Evolutionary conservation across 495 filamentous ascomycete species (phyloP).

Genomic region (Aspergillus incahuasiensis): DNA sequence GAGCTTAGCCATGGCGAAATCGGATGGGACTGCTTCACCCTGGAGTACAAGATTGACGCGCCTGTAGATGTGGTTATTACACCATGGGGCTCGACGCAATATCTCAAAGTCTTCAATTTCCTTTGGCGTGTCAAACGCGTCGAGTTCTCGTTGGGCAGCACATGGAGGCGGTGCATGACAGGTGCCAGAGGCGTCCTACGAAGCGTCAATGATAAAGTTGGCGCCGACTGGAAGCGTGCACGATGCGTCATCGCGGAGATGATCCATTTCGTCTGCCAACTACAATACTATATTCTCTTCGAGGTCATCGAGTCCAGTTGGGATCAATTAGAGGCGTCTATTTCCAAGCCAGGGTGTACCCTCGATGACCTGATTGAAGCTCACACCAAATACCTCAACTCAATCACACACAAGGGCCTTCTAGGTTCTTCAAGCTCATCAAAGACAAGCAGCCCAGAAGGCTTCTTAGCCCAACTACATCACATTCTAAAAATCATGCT

Average conservation of each 20-base stretch:
- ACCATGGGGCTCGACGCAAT: constrained; percentile 88
- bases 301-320: constrained; percentile 96
- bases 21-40: constrained; percentile 98
- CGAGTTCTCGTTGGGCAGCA: constrained; percentile 84
- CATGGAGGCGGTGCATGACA: constrained; percentile 96
- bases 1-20: constrained; percentile 95
- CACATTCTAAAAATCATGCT: constrained; percentile 94
- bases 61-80: constrained; percentile 97
- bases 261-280: constrained; percentile 95
- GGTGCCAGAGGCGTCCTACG: constrained; percentile 89
- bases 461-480: constrained; percentile 86
- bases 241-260: constrained; percentile 89
- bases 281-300: constrained; percentile 98
- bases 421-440: constrained; percentile 61
- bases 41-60: constrained; percentile 97
- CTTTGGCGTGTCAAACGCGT: constrained; percentile 98
- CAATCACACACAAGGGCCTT: constrained; percentile 94
- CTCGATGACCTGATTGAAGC: constrained; percentile 93
- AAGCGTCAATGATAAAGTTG: constrained; percentile 68
- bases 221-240: constrained; percentile 82
- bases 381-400: constrained; percentile 83
- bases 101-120: constrained; percentile 99
- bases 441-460: constrained; percentile 49
- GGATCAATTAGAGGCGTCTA: constrained; percentile 76
- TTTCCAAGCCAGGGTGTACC: constrained; percentile 77